Evolutionary conservation across 2,329 filamentous ascomycete genomes (phyloP).

Genomic region (Aspergillus jensenii): DNA sequence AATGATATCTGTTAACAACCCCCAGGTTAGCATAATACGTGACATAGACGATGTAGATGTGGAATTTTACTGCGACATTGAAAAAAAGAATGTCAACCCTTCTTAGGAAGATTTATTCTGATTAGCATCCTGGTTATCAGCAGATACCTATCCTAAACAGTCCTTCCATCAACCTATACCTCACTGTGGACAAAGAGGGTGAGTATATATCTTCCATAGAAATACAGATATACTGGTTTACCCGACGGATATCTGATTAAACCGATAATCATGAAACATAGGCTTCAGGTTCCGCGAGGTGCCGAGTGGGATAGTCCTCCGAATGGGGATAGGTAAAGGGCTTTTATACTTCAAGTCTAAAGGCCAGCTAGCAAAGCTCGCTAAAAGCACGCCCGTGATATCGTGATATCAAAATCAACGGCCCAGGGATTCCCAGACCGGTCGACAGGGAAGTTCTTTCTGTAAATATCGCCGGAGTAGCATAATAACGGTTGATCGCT

Average conservation of each 20-base stretch:
- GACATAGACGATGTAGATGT: too few species aligned
- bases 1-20: too few species aligned
- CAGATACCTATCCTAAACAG: too few species aligned
- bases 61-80: too few species aligned
- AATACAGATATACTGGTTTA: not conserved
- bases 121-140: too few species aligned
- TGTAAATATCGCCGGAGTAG: not conserved
- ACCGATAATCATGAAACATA: not conserved
- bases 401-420: not conserved
- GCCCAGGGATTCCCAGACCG: not conserved
- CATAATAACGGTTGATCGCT: not conserved
- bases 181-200: not conserved
- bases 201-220: not conserved
- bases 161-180: not conserved
- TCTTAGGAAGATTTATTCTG: too few species aligned
- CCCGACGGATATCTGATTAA: conserved; percentile 1
- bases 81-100: too few species aligned
- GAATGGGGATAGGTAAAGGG: not conserved
- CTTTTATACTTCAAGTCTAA: not conserved
- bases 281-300: conserved; percentile 1
- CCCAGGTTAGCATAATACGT: too few species aligned
- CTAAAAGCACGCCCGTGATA: not conserved
- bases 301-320: conserved; percentile 1
- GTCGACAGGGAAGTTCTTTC: not conserved
- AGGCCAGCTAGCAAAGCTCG: conserved; percentile 1